Percentiles rank a stretch among this genome's conserved stretches.
These are phyloP conservation scores for Thielaviopsis populi DNA, from an alignment of 2,329 filamentous ascomycete genomes.

Conservation along the genomic window DNA sequence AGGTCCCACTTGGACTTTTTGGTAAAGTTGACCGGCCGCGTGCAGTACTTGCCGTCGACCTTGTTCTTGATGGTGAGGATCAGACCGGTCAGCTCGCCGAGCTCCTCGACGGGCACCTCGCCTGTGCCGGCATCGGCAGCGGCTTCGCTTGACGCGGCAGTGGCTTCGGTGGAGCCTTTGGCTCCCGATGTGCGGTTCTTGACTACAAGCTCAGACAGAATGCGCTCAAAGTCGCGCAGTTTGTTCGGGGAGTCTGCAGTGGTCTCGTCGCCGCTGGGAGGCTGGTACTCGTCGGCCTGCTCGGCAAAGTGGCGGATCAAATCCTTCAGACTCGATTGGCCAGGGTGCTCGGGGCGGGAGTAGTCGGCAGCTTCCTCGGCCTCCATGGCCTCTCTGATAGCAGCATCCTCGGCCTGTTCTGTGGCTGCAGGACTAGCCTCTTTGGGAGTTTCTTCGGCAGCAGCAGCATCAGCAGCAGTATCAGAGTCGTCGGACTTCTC, in stretches of 20 bases:
- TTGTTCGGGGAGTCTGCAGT: conserved; percentile 23
- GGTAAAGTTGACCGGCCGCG: conserved; percentile 40
- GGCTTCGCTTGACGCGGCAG: conserved; percentile 2
- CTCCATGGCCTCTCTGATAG: conserved; percentile 11
- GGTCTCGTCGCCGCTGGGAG: conserved; percentile 14
- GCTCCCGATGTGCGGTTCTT: conserved; percentile 4
- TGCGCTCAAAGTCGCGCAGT: conserved; percentile 35
- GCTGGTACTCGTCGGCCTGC: conserved; percentile 26
- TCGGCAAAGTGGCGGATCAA: conserved; percentile 38
- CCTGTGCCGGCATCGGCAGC: background rate
- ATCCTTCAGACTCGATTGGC: conserved; percentile 27
- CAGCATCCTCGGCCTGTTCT: background rate
- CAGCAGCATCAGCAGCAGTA: background rate
- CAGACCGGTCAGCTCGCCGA: conserved; percentile 45
- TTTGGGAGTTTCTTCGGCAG: background rate
- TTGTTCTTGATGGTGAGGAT: conserved; percentile 57
- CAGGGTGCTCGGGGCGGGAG: conserved; percentile 14
- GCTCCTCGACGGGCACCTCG: conserved; percentile 4
- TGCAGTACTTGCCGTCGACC: conserved; percentile 49
- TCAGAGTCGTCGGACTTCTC: conserved; percentile 12
- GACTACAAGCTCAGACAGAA: conserved; percentile 35
- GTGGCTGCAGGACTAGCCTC: background rate
- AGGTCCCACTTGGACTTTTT: conserved; percentile 46
- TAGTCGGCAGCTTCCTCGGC: conserved; percentile 5
- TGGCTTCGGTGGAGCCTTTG: background rate